These are phyloP conservation scores for Dendrobium huoshanense DNA, from an alignment of 106 monocot genomes.

Conservation along the genomic window DNA sequence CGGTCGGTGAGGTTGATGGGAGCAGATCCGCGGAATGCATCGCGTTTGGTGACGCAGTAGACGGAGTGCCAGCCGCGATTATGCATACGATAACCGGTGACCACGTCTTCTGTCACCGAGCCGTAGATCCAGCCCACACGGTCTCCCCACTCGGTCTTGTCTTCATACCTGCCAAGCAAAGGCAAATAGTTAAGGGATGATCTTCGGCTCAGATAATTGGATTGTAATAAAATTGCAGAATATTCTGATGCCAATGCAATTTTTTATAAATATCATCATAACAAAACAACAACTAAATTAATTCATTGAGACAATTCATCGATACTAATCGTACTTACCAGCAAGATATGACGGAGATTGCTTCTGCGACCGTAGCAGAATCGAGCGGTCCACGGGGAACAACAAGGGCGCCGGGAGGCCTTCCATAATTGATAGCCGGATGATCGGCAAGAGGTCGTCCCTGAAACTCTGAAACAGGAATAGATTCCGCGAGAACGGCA, in stretches of 20 bases:
- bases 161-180: constrained; percentile 41
- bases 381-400: constrained; percentile 40
- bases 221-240: too few relatives aligned
- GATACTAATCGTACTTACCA: constrained; percentile 16
- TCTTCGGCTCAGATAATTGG: too few relatives aligned
- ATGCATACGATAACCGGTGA: constrained; percentile 78
- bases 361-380: constrained; percentile 45
- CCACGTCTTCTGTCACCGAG: constrained; percentile 62
- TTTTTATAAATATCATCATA: background rate
- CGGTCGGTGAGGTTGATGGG: constrained; percentile 38
- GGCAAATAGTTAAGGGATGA: background rate
- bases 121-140: constrained; percentile 44
- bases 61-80: constrained; percentile 67
- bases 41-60: constrained; percentile 68
- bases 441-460: constrained; percentile 59
- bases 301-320: too few relatives aligned
- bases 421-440: constrained; percentile 45
- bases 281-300: too few relatives aligned
- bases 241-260: too few relatives aligned
- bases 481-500: constrained; percentile 40
- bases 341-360: constrained; percentile 67
- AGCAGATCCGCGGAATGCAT: constrained; percentile 65
- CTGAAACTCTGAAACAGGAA: constrained; percentile 45
- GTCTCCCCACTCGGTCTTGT: constrained; percentile 68
- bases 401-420: constrained; percentile 44